phyloP scores from a whole-genome alignment of 2,329 filamentous ascomycete genomes.

The Nemania sp. region DNA sequence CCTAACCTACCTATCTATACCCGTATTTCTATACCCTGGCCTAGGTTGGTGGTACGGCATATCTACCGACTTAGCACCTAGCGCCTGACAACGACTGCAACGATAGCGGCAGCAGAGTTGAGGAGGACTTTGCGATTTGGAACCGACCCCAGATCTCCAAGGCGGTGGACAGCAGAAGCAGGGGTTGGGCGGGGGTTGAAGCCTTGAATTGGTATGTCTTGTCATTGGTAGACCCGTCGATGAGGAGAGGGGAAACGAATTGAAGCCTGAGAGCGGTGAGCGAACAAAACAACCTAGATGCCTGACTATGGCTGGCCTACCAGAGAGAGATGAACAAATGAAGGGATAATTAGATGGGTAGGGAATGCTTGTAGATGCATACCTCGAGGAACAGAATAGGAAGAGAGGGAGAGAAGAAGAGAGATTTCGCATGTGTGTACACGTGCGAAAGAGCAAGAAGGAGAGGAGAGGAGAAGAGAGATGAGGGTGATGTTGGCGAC shows the following conservation, averaged over 20 bases:
- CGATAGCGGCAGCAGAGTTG: background rate
- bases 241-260: background rate
- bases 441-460: background rate
- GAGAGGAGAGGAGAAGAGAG: background rate
- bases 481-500: background rate
- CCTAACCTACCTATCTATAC: too few species aligned
- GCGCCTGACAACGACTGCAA: background rate
- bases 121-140: background rate
- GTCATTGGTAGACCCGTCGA: too few species aligned
- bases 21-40: too few species aligned
- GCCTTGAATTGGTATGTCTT: too few species aligned
- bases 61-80: background rate
- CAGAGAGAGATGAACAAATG: background rate
- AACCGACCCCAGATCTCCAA: conserved; percentile 1
- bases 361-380: background rate
- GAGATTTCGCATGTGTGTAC: background rate
- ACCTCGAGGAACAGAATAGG: background rate
- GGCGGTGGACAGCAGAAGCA: background rate
- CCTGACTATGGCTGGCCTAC: background rate
- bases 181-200: background rate
- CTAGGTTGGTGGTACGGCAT: too few species aligned
- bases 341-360: background rate
- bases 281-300: background rate
- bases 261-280: background rate
- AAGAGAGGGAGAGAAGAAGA: background rate